Conservation (phyloP, 768 basidiomycete species). For the Trametes sanguinea region DNA sequence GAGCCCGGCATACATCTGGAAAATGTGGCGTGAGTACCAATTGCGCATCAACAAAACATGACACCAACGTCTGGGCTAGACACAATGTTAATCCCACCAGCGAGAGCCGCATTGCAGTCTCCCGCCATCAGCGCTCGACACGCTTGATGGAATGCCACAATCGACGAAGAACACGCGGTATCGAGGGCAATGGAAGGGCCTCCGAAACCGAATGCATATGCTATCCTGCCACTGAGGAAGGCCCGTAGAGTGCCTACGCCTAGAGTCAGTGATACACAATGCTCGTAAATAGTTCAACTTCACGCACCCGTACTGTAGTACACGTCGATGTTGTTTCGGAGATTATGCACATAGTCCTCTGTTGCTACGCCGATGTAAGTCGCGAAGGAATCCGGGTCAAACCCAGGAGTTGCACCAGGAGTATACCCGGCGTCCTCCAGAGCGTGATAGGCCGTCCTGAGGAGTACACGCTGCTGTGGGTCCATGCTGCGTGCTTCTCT, state of each 20-base stretch:
- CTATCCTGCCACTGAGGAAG: constrained; percentile 72
- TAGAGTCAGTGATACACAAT: background rate
- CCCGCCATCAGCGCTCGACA: constrained; percentile 61
- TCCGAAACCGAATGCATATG: constrained; percentile 64
- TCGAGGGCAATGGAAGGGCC: constrained; percentile 75
- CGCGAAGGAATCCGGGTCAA: constrained; percentile 56
- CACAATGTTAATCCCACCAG: constrained; percentile 74
- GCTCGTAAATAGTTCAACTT: no score
- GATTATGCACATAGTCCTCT: constrained; percentile 67
- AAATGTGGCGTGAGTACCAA: background rate
- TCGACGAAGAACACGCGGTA: constrained; percentile 75
- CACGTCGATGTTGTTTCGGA: constrained; percentile 62
- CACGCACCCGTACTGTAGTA: constrained; percentile 66
- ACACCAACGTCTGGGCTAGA: constrained; percentile 66
- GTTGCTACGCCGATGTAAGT: constrained; percentile 72
- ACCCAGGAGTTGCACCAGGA: constrained; percentile 54
- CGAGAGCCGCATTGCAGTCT: constrained; percentile 70
- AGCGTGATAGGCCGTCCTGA: constrained; percentile 68
- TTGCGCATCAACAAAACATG: background rate
- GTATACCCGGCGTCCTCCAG: constrained; percentile 73
- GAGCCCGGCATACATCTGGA: constrained; percentile 68
- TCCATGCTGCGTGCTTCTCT: constrained; percentile 78
- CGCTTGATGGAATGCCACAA: constrained; percentile 68
- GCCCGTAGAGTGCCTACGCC: constrained; percentile 65
- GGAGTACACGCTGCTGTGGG: constrained; percentile 70